Evolutionary conservation across 495 filamentous ascomycete genomes (phyloP).

Genomic region (Podospora tetraspora): DNA sequence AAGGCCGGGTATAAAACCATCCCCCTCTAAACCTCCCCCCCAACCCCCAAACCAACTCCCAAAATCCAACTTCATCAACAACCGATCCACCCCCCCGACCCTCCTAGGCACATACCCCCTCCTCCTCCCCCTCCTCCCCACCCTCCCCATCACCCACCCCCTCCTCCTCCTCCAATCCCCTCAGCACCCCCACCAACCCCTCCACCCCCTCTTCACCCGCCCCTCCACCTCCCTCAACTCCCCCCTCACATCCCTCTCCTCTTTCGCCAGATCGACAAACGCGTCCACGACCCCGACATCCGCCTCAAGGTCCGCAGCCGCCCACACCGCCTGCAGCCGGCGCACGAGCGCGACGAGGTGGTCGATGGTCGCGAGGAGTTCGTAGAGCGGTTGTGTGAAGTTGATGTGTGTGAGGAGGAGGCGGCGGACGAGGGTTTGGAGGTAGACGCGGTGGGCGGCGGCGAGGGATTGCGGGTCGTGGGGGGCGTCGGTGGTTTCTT

Average conservation of each 20-base stretch:
- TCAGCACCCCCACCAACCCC: slow-evolving; percentile 53
- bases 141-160: slow-evolving; percentile 16
- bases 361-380: slow-evolving; percentile 66
- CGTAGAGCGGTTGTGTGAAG: slow-evolving; percentile 67
- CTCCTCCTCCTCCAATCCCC: slow-evolving; percentile 26
- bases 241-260: slow-evolving; percentile 58
- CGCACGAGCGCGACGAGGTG: slow-evolving; percentile 68
- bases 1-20: not conserved
- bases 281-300: slow-evolving; percentile 75
- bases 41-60: slow-evolving; percentile 39
- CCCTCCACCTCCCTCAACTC: slow-evolving; percentile 51
- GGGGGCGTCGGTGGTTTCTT: slow-evolving; percentile 18
- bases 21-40: not conserved
- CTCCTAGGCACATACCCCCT: slow-evolving; percentile 56
- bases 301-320: slow-evolving; percentile 66
- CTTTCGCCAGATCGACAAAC: slow-evolving; percentile 60
- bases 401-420: slow-evolving; percentile 64
- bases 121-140: slow-evolving; percentile 23
- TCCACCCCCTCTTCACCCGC: slow-evolving; percentile 55
- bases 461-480: slow-evolving; percentile 80
- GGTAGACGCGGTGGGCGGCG: slow-evolving; percentile 69
- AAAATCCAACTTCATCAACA: slow-evolving; percentile 84
- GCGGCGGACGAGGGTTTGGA: slow-evolving; percentile 57
- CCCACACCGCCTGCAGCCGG: slow-evolving; percentile 66
- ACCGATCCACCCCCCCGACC: slow-evolving; percentile 65